A percentile compares a stretch with the other conserved stretches of the same genome.
phyloP scores from a whole-genome alignment of 108 stramenopile species.

The Cafeteria roenbergensis region DNA sequence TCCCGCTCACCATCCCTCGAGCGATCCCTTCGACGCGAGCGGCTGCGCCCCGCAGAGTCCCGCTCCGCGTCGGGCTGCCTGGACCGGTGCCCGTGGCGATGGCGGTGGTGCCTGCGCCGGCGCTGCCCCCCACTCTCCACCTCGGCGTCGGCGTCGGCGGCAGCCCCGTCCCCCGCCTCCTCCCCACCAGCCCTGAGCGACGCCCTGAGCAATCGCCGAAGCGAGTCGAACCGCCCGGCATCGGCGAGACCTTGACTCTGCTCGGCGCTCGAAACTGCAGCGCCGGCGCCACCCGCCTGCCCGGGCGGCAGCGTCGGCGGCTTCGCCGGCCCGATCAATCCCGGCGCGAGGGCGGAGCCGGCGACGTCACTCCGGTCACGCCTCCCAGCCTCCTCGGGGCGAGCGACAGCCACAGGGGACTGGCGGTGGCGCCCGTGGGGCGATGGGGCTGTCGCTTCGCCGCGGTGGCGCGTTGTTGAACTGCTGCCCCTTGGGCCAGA shows the following conservation, averaged over 20 bases:
- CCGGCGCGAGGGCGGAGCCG: too few species aligned
- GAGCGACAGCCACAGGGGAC: not conserved
- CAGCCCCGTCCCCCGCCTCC: not conserved
- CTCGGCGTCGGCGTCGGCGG: not conserved
- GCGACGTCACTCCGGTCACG: too few species aligned
- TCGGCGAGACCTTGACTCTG: too few species aligned
- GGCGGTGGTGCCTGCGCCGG: not conserved
- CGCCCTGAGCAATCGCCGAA: too few species aligned
- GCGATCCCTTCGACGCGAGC: not conserved
- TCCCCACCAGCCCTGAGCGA: not conserved
- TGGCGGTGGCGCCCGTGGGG: not conserved
- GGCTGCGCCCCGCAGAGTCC: not conserved
- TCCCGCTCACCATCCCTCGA: not conserved
- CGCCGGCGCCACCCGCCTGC: too few species aligned
- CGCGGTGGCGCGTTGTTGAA: not conserved
- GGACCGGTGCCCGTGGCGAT: not conserved
- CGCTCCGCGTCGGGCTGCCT: not conserved
- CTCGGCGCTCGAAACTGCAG: too few species aligned
- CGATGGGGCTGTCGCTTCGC: not conserved
- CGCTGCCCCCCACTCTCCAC: not conserved
- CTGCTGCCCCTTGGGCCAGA: not conserved
- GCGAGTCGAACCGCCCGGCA: too few species aligned
- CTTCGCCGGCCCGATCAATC: not conserved
- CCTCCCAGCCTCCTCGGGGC: not conserved
- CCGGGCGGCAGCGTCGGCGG: too few species aligned